Conservation (phyloP, 2,329 filamentous ascomycete species). For the Colletotrichum paranaense region DNA sequence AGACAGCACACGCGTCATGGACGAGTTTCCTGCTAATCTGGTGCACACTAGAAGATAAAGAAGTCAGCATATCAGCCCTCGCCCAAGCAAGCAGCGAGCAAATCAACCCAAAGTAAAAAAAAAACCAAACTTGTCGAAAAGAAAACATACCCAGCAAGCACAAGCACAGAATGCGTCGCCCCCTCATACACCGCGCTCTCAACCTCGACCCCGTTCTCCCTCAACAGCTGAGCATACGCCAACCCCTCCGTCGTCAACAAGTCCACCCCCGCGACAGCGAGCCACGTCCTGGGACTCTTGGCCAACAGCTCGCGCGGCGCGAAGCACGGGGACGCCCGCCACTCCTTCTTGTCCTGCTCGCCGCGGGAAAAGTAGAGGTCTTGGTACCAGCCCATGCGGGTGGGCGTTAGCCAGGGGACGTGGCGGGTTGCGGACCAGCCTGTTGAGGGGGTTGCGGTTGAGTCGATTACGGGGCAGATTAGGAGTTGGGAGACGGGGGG, state of each 20-base stretch:
- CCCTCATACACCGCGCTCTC: conserved; percentile 15
- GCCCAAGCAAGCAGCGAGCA: not conserved
- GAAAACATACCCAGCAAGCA: conserved; percentile 13
- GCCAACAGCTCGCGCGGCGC: conserved; percentile 40
- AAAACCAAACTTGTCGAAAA: too few species aligned
- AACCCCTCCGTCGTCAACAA: conserved; percentile 46
- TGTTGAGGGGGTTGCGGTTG: conserved; percentile 42
- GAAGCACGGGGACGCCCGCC: conserved; percentile 47
- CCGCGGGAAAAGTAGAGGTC: conserved; percentile 45
- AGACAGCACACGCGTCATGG: conserved; percentile 10
- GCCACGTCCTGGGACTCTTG: conserved; percentile 44
- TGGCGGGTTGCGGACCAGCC: conserved; percentile 34
- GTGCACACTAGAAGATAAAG: not conserved
- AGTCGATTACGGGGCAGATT: conserved; percentile 49
- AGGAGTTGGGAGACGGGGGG: conserved; percentile 34
- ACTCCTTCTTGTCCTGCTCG: conserved; percentile 39
- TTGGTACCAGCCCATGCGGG: conserved; percentile 50
- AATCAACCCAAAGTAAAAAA: not conserved
- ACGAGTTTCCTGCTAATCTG: conserved; percentile 14
- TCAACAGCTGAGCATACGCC: conserved; percentile 42
- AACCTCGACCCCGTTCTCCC: not conserved
- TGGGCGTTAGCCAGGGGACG: conserved; percentile 47
- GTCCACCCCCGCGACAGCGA: conserved; percentile 47
- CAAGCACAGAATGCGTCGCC: conserved; percentile 22
- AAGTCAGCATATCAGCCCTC: not conserved